Evolutionary conservation across 1,284 basidiomycete genomes (phyloP).

Genomic region (Sporisorium exsertum): DNA sequence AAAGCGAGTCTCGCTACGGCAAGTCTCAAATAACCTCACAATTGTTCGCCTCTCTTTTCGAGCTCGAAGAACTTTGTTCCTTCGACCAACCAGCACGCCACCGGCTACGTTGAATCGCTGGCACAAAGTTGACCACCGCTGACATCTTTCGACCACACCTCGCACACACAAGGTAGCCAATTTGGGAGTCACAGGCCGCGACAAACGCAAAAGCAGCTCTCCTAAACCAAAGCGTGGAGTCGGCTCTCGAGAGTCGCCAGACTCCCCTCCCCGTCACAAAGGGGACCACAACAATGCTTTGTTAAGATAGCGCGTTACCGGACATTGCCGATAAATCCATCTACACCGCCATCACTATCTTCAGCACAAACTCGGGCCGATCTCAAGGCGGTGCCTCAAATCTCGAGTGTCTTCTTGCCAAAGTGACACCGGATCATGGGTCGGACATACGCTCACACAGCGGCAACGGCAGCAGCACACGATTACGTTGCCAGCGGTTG

Average conservation of each 20-base stretch:
- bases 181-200: not conserved
- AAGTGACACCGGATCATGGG: no score
- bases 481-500: no score
- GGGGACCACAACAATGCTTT: not conserved
- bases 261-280: not conserved
- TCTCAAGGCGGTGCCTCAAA: not conserved
- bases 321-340: conserved; percentile 1
- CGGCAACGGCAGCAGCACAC: not conserved
- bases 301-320: not conserved
- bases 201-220: not conserved
- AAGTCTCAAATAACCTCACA: no score
- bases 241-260: not conserved
- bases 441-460: no score
- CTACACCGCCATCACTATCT: no score
- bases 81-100: not conserved
- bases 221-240: not conserved
- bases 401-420: not conserved
- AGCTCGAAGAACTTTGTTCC: no score
- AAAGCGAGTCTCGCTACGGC: not conserved
- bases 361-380: not conserved
- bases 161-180: not conserved
- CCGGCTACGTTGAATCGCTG: not conserved
- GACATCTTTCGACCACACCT: no score
- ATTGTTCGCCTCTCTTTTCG: no score
- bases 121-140: not conserved